These are phyloP conservation scores for Macrolepiota dolichaula DNA, from an alignment of 768 basidiomycete species.

Conservation along the genomic window DNA sequence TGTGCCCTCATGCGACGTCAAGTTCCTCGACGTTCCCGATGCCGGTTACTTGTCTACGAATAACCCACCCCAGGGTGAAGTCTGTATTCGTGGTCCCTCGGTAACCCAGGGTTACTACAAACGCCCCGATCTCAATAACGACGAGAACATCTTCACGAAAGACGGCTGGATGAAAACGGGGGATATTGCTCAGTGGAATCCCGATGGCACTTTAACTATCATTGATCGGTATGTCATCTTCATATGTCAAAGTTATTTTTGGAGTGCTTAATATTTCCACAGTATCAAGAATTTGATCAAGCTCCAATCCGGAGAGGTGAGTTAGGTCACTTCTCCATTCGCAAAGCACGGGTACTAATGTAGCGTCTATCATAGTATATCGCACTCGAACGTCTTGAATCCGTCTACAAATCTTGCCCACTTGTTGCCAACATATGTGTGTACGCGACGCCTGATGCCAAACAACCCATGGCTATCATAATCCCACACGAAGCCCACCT, in stretches of 20 bases:
- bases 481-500: conserved; percentile 79
- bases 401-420: conserved; percentile 82
- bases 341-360: conserved; percentile 2
- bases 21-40: conserved; percentile 77
- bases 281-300: conserved; percentile 92
- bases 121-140: conserved; percentile 83
- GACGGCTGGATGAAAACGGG: conserved; percentile 96
- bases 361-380: conserved; percentile 65
- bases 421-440: conserved; percentile 82
- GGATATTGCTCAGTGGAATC: conserved; percentile 93
- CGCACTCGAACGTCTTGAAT: conserved; percentile 86
- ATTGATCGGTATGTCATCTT: conserved; percentile 71
- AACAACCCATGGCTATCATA: conserved; percentile 83
- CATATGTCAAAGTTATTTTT: background rate
- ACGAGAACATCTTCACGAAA: conserved; percentile 76
- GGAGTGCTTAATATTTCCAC: background rate
- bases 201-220: conserved; percentile 83
- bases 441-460: conserved; percentile 70
- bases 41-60: conserved; percentile 81
- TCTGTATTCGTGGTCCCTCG: conserved; percentile 83
- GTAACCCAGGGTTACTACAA: conserved; percentile 91
- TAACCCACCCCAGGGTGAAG: conserved; percentile 77
- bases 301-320: conserved; percentile 73
- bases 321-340: conserved; percentile 1
- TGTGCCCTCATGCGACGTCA: conserved; percentile 85